Evolutionary conservation across 352 stramenopile genomes (phyloP).

Genomic region (Pythium dissimile): DNA sequence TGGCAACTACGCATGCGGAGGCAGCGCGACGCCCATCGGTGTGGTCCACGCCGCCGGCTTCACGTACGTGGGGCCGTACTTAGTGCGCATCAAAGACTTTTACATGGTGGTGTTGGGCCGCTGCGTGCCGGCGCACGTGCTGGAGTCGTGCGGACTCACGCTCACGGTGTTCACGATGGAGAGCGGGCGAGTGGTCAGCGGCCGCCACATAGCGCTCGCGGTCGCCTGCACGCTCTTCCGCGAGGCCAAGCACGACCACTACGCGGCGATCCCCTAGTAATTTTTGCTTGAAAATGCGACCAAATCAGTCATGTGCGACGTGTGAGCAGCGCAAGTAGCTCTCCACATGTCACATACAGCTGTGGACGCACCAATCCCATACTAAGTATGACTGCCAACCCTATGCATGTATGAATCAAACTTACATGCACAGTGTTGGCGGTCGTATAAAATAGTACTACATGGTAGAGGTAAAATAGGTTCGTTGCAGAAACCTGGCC

Average conservation of each 20-base stretch:
- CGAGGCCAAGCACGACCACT: slow-evolving; percentile 8
- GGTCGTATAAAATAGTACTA: too few species aligned
- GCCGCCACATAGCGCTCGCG: slow-evolving; percentile 17
- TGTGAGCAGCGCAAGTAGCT: too few species aligned
- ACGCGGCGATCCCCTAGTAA: slow-evolving; percentile 2
- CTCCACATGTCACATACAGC: too few species aligned
- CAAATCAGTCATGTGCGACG: neutral
- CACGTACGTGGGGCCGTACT: slow-evolving; percentile 17
- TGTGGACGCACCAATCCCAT: too few species aligned
- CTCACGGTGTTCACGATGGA: slow-evolving; percentile 18
- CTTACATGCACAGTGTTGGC: too few species aligned
- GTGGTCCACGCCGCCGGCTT: slow-evolving; percentile 21
- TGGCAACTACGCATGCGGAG: slow-evolving; percentile 1
- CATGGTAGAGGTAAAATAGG: too few species aligned
- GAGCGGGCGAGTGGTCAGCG: slow-evolving; percentile 9
- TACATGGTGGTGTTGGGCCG: slow-evolving; percentile 17
- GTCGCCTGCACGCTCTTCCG: slow-evolving; percentile 10
- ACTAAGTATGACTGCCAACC: too few species aligned
- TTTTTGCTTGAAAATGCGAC: neutral
- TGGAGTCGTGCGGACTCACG: slow-evolving; percentile 18
- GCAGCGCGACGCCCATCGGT: slow-evolving; percentile 15
- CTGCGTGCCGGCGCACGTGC: neutral
- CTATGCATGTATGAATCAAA: too few species aligned
- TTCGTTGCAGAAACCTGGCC: too few species aligned
- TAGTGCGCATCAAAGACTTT: slow-evolving; percentile 22